Conservation (phyloP, 2,329 filamentous ascomycete species). For the Botrytis elliptica region DNA sequence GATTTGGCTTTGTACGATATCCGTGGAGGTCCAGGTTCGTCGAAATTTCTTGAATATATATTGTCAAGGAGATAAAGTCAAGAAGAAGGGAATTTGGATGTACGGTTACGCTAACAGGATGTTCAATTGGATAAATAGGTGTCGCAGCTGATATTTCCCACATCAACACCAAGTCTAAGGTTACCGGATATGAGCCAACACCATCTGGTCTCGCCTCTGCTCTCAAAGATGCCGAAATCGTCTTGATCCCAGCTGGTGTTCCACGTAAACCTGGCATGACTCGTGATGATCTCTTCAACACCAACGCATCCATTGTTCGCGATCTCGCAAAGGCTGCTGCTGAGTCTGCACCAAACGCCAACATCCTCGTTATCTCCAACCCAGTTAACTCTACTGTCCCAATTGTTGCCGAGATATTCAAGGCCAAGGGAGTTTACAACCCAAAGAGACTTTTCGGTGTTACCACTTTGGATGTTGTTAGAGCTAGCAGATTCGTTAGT, state of each 20-base stretch:
- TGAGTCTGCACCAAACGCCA: conserved; percentile 87
- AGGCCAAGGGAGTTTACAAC: conserved; percentile 90
- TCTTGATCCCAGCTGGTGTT: conserved; percentile 97
- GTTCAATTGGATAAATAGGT: conserved; percentile 65
- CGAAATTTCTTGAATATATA: neutral
- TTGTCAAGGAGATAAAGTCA: neutral
- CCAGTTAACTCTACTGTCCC: conserved; percentile 99
- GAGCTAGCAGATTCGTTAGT: conserved; percentile 94
- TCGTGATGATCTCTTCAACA: conserved; percentile 99
- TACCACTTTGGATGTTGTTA: conserved; percentile 96
- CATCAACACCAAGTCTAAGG: conserved; percentile 88
- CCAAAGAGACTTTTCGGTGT: conserved; percentile 96
- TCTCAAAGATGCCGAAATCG: conserved; percentile 89
- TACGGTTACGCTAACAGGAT: neutral
- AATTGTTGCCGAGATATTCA: conserved; percentile 95
- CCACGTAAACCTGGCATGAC: conserved; percentile 99
- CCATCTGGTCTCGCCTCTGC: conserved; percentile 83
- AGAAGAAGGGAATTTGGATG: neutral
- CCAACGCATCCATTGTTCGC: conserved; percentile 97
- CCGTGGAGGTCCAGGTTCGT: conserved; percentile 23
- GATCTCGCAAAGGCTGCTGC: conserved; percentile 86
- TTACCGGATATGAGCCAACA: conserved; percentile 82
- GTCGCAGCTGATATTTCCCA: conserved; percentile 95
- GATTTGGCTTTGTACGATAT: conserved; percentile 99
- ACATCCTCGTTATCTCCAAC: conserved; percentile 97